Conservation (phyloP, 2,329 filamentous ascomycete genomes). For the Venturia effusa region DNA sequence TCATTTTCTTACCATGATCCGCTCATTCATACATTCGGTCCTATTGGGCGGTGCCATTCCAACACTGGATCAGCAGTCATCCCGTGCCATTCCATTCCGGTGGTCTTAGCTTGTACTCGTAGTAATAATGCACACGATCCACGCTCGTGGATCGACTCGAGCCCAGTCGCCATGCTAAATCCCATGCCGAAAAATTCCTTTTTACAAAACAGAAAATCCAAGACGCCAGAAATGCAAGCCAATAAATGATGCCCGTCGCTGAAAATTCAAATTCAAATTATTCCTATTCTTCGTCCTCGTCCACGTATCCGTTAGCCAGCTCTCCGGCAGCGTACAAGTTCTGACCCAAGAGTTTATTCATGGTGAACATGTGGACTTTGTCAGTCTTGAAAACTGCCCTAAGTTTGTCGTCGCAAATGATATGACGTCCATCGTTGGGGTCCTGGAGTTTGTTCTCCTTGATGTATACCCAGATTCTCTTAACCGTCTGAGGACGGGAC, state of each 20-base stretch:
- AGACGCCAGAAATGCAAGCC: neutral
- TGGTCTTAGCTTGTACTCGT: neutral
- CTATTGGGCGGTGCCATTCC: too few relatives aligned
- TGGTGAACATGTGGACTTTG: constrained; percentile 95
- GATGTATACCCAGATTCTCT: constrained; percentile 93
- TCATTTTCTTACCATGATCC: too few relatives aligned
- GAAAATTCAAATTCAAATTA: neutral
- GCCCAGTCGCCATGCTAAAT: constrained; percentile 1
- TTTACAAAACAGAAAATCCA: neutral
- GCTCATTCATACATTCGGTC: too few relatives aligned
- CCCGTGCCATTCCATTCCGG: neutral
- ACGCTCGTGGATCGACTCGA: neutral
- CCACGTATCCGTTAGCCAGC: neutral
- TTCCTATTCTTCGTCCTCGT: neutral
- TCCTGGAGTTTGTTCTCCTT: constrained; percentile 83
- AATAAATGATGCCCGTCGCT: neutral
- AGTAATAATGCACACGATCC: neutral
- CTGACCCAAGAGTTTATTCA: constrained; percentile 91
- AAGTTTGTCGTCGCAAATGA: constrained; percentile 85
- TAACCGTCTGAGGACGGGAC: constrained; percentile 89
- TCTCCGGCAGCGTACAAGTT: constrained; percentile 83
- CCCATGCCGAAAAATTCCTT: neutral
- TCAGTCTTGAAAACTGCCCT: constrained; percentile 84
- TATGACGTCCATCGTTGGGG: constrained; percentile 82
- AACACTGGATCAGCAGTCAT: neutral